Evolutionary conservation across 2,329 filamentous ascomycete genomes (phyloP).

Genomic region (Trichoderma citrinoviride): DNA sequence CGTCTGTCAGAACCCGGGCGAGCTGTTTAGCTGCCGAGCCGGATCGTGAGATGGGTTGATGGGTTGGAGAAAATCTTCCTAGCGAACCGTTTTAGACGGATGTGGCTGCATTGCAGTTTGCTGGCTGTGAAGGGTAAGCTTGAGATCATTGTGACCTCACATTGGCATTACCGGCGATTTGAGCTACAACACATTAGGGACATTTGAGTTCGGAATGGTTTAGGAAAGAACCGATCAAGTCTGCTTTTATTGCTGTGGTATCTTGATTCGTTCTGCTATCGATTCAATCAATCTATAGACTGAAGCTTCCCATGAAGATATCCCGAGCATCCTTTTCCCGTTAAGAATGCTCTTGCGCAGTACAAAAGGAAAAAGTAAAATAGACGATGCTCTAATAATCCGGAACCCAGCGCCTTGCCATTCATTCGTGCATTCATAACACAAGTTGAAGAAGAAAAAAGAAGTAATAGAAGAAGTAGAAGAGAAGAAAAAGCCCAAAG

Average conservation of each 20-base stretch:
- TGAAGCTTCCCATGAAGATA: not conserved
- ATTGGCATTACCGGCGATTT: not conserved
- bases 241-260: constrained; percentile 14
- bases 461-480: constrained; percentile 10
- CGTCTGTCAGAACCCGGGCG: too few species aligned
- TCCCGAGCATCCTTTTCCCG: not conserved
- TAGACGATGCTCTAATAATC: constrained; percentile 16
- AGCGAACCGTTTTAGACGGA: constrained; percentile 11
- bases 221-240: not conserved
- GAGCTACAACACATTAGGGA: not conserved
- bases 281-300: constrained; percentile 23
- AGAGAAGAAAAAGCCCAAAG: constrained; percentile 5
- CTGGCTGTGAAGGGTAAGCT: not conserved
- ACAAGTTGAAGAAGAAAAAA: not conserved
- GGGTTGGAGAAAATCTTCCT: not conserved
- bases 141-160: constrained; percentile 13
- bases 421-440: not conserved
- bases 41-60: not conserved
- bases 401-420: constrained; percentile 25
- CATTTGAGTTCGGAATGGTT: not conserved
- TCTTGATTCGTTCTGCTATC: constrained; percentile 16
- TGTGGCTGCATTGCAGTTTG: not conserved
- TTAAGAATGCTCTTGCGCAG: not conserved
- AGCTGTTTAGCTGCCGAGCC: not conserved
- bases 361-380: not conserved